Percentiles rank a stretch among this genome's conserved stretches.
phyloP scores from a whole-genome alignment of 202 grass and related monocot genomes.

The Cymbopogon flexuosus region DNA sequence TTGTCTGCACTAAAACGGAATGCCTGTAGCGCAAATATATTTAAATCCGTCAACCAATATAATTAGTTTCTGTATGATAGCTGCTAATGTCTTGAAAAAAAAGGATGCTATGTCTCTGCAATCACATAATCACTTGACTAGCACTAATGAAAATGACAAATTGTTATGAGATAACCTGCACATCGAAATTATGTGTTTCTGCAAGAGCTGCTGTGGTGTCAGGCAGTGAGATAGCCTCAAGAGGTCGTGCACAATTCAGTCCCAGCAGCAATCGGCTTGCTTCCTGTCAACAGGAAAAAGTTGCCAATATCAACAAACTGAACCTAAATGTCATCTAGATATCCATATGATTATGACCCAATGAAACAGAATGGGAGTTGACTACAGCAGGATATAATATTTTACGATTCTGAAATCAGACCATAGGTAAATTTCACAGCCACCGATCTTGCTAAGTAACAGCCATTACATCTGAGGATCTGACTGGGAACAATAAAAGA shows the following conservation, averaged over 20 bases:
- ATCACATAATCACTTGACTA: not conserved
- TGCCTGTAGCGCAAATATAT: slow-evolving; percentile 44
- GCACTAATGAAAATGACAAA: not conserved
- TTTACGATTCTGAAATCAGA: not conserved
- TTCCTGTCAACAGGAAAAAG: slow-evolving; percentile 50
- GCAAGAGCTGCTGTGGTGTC: slow-evolving; percentile 43
- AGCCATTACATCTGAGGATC: not conserved
- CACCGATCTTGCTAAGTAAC: not conserved
- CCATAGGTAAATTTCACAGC: not conserved
- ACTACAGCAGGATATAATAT: not conserved
- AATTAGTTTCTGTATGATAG: slow-evolving; percentile 7
- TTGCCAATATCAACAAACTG: not conserved
- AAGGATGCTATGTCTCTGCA: not conserved
- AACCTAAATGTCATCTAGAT: not conserved
- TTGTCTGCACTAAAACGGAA: slow-evolving; percentile 76
- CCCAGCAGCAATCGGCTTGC: slow-evolving; percentile 73
- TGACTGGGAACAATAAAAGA: not conserved
- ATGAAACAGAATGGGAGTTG: not conserved
- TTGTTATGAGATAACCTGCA: slow-evolving; percentile 53
- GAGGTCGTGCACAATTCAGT: slow-evolving; percentile 65
- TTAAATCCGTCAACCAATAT: not conserved
- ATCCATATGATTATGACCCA: not conserved
- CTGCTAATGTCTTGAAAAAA: not conserved
- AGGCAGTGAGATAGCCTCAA: slow-evolving; percentile 46
- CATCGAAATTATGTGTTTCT: slow-evolving; percentile 57